Conservation (phyloP, 345 rosid species). For the Populus nigra region DNA sequence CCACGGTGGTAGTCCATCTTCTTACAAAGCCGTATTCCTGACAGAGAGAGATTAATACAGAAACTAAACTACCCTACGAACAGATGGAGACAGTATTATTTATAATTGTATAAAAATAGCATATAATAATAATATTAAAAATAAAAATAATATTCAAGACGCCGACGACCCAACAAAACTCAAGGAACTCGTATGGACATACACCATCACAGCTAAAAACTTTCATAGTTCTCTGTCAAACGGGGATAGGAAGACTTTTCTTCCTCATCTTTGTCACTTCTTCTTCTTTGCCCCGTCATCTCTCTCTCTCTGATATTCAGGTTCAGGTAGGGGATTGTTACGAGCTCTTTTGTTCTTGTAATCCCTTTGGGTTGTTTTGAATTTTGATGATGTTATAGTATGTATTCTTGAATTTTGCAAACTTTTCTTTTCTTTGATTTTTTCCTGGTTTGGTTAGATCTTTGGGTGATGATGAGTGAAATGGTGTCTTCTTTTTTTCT, state of each 20-base stretch:
- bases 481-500: not conserved
- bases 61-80: not conserved
- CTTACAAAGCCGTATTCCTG: slow-evolving; percentile 15
- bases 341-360: slow-evolving; percentile 2
- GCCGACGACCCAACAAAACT: slow-evolving; percentile 26
- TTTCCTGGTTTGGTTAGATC: slow-evolving; percentile 13
- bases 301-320: not conserved
- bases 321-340: slow-evolving; percentile 11
- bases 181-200: not conserved
- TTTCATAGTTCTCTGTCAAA: not conserved
- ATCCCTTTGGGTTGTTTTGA: not conserved
- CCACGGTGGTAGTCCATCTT: not conserved
- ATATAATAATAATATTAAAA: not conserved
- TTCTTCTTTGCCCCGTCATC: not conserved
- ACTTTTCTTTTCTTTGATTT: not conserved
- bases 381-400: not conserved
- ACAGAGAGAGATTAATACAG: not conserved
- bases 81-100: not conserved
- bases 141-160: not conserved
- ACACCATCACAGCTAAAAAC: not conserved
- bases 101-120: not conserved
- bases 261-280: not conserved
- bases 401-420: not conserved
- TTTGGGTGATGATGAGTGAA: slow-evolving; percentile 13
- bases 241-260: not conserved